phyloP scores from a whole-genome alignment of 1,284 basidiomycete species.

The Prillingera fragicola region DNA sequence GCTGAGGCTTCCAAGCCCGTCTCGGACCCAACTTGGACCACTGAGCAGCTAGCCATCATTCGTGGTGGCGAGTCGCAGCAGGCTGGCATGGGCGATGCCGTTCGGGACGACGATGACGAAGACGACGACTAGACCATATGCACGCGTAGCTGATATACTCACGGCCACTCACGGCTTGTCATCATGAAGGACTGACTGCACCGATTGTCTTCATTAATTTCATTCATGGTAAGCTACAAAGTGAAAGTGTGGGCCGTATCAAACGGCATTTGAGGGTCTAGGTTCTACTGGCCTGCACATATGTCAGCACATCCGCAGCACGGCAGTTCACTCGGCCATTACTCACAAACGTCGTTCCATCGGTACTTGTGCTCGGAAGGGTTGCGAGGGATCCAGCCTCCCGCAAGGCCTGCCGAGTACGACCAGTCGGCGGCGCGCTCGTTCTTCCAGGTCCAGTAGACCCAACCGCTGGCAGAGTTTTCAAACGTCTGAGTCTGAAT shows the following conservation, averaged over 20 bases:
- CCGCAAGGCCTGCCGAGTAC: slow-evolving; percentile 58
- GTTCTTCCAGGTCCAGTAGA: slow-evolving; percentile 49
- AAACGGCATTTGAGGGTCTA: too few species aligned
- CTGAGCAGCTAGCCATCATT: slow-evolving; percentile 15
- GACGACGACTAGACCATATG: slow-evolving; percentile 2
- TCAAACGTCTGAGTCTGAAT: slow-evolving; percentile 57
- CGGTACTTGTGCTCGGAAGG: slow-evolving; percentile 54
- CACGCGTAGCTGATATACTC: too few species aligned
- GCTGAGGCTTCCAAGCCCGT: slow-evolving; percentile 12
- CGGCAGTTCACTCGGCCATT: too few species aligned
- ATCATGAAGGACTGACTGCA: too few species aligned
- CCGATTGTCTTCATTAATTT: too few species aligned
- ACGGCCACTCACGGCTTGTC: too few species aligned
- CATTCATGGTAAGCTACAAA: too few species aligned
- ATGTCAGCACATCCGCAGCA: too few species aligned
- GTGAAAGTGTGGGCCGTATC: too few species aligned
- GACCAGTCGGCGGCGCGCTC: slow-evolving; percentile 60
- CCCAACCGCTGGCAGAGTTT: slow-evolving; percentile 31
- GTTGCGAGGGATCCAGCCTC: slow-evolving; percentile 75
- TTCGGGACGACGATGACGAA: neutral
- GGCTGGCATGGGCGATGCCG: neutral
- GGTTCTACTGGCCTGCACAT: too few species aligned
- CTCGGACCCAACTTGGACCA: slow-evolving; percentile 32
- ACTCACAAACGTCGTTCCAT: too few species aligned
- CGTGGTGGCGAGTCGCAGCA: neutral